Evolutionary conservation across 2,329 filamentous ascomycete species (phyloP).

Genomic region (Chaetomium strumarium): DNA sequence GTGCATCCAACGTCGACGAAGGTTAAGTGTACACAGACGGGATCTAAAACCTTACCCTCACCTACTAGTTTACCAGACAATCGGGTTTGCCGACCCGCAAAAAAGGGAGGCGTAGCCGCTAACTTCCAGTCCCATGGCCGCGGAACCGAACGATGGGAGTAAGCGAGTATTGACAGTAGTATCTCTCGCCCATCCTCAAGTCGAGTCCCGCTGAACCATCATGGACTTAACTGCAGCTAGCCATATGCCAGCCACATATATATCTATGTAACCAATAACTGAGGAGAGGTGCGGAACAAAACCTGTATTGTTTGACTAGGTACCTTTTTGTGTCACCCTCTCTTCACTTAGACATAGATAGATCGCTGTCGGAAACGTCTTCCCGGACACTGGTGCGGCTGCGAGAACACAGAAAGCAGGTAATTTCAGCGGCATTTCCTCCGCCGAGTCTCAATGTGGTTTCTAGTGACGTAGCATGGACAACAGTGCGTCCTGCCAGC

Average conservation of each 20-base stretch:
- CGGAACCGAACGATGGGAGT: neutral
- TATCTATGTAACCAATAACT: too few species aligned
- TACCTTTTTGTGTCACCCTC: too few species aligned
- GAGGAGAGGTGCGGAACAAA: too few species aligned
- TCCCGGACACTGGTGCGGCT: neutral
- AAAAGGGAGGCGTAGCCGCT: neutral
- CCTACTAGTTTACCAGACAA: constrained; percentile 3
- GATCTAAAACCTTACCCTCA: constrained; percentile 1
- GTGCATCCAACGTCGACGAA: neutral
- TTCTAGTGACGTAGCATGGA: neutral
- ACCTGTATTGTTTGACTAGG: too few species aligned
- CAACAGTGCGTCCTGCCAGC: neutral
- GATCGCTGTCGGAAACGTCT: too few species aligned
- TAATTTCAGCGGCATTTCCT: neutral
- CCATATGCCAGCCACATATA: too few species aligned
- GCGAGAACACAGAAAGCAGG: neutral
- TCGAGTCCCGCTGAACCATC: too few species aligned
- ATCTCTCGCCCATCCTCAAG: too few species aligned
- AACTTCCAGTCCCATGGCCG: constrained; percentile 2
- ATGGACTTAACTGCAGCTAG: too few species aligned
- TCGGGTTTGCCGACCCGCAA: constrained; percentile 6
- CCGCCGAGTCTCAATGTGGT: neutral
- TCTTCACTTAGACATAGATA: neutral
- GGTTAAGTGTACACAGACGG: neutral
- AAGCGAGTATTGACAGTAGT: too few species aligned